Evolutionary conservation across 2,329 filamentous ascomycete genomes (phyloP).

Genomic region (Alternaria arbusti): DNA sequence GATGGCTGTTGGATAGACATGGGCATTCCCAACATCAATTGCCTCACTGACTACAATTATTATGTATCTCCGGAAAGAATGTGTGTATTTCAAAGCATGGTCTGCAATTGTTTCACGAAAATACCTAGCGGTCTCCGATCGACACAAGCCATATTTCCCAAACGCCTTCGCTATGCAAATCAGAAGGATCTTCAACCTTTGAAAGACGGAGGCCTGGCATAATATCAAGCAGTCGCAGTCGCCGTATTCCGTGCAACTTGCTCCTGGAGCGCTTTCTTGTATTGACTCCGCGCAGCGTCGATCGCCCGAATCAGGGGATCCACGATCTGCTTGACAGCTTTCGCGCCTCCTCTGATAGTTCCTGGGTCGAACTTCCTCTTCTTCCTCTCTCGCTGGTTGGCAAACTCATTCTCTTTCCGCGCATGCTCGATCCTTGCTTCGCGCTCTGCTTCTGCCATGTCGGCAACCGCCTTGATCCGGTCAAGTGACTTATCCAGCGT

Average conservation of each 20-base stretch:
- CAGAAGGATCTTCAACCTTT: not conserved
- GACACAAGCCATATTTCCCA: not conserved
- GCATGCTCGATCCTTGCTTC: slow-evolving; percentile 69
- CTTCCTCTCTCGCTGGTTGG: slow-evolving; percentile 75
- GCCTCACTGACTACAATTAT: not conserved
- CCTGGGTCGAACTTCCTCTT: slow-evolving; percentile 73
- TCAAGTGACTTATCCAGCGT: slow-evolving; percentile 78
- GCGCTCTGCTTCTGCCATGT: slow-evolving; percentile 78
- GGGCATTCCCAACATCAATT: not conserved
- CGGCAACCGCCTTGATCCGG: slow-evolving; percentile 80
- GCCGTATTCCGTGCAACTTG: slow-evolving; percentile 51
- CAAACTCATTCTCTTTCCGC: slow-evolving; percentile 73
- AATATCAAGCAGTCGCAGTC: not conserved
- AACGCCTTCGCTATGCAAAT: slow-evolving; percentile 45
- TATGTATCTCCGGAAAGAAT: not conserved
- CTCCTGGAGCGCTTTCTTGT: slow-evolving; percentile 70
- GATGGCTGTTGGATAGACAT: not conserved
- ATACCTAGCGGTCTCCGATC: not conserved
- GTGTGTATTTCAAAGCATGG: not conserved
- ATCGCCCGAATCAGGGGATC: slow-evolving; percentile 75
- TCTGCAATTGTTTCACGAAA: not conserved
- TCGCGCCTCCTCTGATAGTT: slow-evolving; percentile 74
- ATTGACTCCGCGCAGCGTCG: slow-evolving; percentile 72
- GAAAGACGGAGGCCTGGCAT: not conserved
- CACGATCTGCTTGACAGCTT: slow-evolving; percentile 77